These are phyloP conservation scores for Dictyostelium capitatum DNA, from an alignment of 78 protist species.

Conservation along the genomic window DNA sequence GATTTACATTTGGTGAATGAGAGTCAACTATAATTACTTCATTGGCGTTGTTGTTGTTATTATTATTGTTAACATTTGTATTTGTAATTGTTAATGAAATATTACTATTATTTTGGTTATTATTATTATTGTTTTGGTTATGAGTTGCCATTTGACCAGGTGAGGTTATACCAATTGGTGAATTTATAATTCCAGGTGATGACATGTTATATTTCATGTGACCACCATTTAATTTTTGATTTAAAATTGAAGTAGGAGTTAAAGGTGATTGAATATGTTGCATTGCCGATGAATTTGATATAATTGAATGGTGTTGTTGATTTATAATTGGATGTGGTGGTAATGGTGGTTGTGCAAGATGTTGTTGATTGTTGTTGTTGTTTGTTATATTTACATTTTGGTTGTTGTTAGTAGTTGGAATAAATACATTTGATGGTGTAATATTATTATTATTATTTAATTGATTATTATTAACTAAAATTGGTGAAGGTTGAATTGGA, in stretches of 20 bases:
- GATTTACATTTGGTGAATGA: neutral
- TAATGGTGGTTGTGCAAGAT: neutral
- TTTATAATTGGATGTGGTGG: constrained; percentile 13
- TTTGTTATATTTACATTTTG: neutral
- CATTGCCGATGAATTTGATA: neutral
- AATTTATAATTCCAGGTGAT: constrained; percentile 8
- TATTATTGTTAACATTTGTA: constrained; percentile 4
- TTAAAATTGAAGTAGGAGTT: neutral
- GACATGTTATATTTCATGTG: neutral
- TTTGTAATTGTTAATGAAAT: neutral
- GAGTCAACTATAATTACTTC: neutral
- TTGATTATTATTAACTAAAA: neutral
- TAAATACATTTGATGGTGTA: too few relatives aligned
- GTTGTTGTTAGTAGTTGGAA: neutral
- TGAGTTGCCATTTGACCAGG: neutral
- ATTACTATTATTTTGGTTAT: neutral
- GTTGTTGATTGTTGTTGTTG: constrained; percentile 5
- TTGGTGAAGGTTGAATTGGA: too few relatives aligned
- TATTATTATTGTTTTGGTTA: neutral
- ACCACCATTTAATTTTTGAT: neutral
- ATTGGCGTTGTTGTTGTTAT: neutral
- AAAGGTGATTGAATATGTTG: neutral
- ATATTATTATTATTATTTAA: neutral
- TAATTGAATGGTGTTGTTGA: neutral
- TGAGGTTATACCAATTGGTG: constrained; percentile 3